Conservation (phyloP, 164 flowering plant species). For the Euptelea pleiosperma region DNA sequence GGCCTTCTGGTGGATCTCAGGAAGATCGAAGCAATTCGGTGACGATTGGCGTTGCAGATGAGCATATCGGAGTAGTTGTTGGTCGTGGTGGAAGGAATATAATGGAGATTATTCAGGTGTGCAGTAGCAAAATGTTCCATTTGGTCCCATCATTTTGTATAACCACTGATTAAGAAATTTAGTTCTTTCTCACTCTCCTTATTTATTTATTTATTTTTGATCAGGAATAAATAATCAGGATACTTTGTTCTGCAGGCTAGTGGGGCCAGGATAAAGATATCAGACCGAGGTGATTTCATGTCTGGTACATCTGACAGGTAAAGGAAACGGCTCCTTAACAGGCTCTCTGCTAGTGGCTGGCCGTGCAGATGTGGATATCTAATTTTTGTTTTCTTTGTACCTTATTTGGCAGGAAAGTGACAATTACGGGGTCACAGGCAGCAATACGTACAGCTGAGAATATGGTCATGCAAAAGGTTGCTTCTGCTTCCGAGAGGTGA, state of each 20-base stretch:
- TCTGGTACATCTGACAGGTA: conserved; percentile 88
- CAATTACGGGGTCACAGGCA: conserved; percentile 84
- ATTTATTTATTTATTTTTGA: no score
- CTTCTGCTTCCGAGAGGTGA: conserved; percentile 65
- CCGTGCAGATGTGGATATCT: not conserved
- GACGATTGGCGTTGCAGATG: conserved; percentile 86
- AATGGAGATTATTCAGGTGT: conserved; percentile 83
- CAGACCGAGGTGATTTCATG: conserved; percentile 95
- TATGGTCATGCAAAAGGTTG: conserved; percentile 78
- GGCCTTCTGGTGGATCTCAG: conserved; percentile 26
- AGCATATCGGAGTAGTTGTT: conserved; percentile 84
- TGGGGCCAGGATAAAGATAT: conserved; percentile 93
- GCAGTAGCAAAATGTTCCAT: not conserved
- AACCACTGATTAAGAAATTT: no score
- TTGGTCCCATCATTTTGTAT: no score
- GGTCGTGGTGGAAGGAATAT: conserved; percentile 94
- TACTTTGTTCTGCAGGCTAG: conserved; percentile 48
- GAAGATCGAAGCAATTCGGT: conserved; percentile 67
- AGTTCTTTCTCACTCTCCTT: no score
- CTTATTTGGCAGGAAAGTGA: conserved; percentile 70
- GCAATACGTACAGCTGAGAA: conserved; percentile 74
- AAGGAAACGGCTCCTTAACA: not conserved
- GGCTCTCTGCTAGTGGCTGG: not conserved
- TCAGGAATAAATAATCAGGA: not conserved
- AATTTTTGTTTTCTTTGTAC: conserved; percentile 1